Evolutionary conservation across 2,329 filamentous ascomycete species (phyloP), one percentile per base, ranked within the genome.

Genomic region (Alternaria metachromatica): DNA sequence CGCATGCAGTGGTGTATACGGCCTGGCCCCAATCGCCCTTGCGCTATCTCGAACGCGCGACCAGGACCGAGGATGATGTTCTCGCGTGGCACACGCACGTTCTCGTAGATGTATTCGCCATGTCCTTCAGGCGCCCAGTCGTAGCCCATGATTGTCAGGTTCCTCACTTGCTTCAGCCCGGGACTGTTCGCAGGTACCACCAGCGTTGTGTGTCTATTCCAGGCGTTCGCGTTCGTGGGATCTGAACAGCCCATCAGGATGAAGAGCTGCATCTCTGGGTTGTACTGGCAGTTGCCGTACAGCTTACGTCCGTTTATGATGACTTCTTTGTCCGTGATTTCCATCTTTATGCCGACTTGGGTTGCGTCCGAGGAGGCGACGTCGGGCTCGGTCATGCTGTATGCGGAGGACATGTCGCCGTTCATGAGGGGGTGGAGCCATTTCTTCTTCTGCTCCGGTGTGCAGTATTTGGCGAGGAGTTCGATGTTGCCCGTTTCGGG

Each of bases 401-500:
- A 86, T 33, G 84, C 84, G 46, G 82, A 84, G 25, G 81, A 80
- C 65, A 84, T 83, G 65, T 82, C 78, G 57, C 84, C 84, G 48
- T 84, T 83, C 64, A 86, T 77, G 30, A 86, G 74, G 9, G 84
- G 84, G 66, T 81, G 76, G 13, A 86, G 78, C 83, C 84, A 86
- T 64, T 81, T 79, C 70, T 82, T 78, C 78, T 86, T 85, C 65
- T 86, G 84, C 57, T 80, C 81, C 2, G 81, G 75, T 13, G 80
- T 85, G 71, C 84, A 84, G 77, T 84, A 86, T 73, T 85, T 85
- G 41, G 83, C 83, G 28, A 86, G 79, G 10, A 86, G 81, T 68
- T 86, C 84, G 73, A 86, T 86, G 72, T 85, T 86, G 28, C 84
- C 84, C 7, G 83, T 84, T 44, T 85, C 83, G 18, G 83, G 84